Conservation (phyloP, 352 stramenopile species). For the Pythium oligandrum region DNA sequence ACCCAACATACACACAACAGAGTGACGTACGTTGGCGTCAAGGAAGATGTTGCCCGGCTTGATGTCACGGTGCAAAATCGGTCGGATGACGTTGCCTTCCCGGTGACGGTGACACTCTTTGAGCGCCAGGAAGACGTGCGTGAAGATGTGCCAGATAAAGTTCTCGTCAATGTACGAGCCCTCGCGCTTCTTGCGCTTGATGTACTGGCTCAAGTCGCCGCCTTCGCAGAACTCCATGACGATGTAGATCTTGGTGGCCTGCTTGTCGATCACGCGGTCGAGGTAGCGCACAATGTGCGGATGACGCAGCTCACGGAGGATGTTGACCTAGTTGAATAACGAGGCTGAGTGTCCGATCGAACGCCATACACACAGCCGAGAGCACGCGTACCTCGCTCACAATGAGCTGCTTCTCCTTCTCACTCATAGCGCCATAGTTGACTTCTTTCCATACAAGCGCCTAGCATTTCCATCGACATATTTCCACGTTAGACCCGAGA, state of each 20-base stretch:
- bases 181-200: constrained; percentile 88
- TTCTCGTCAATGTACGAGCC: constrained; percentile 90
- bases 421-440: constrained; percentile 90
- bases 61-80: constrained; percentile 90
- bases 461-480: constrained; percentile 21
- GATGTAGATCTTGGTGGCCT: constrained; percentile 91
- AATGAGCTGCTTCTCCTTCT: constrained; percentile 94
- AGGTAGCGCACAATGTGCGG: constrained; percentile 93
- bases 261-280: constrained; percentile 92
- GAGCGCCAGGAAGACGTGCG: constrained; percentile 89
- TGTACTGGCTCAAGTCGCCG: constrained; percentile 87
- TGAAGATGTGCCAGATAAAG: constrained; percentile 93
- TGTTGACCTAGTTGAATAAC: constrained; percentile 73
- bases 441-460: constrained; percentile 92
- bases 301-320: constrained; percentile 89
- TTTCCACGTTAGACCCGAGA: neutral
- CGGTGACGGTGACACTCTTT: constrained; percentile 89
- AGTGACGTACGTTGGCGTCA: constrained; percentile 71
- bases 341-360: too few relatives aligned
- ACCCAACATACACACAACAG: constrained; percentile 1
- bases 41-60: constrained; percentile 93
- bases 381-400: constrained; percentile 74
- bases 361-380: too few relatives aligned
- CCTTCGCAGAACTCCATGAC: constrained; percentile 94
- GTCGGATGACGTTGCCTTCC: constrained; percentile 70